Base-by-base conservation (phyloP, 75 land plant genomes). In the Cryptomeria japonica region DNA sequence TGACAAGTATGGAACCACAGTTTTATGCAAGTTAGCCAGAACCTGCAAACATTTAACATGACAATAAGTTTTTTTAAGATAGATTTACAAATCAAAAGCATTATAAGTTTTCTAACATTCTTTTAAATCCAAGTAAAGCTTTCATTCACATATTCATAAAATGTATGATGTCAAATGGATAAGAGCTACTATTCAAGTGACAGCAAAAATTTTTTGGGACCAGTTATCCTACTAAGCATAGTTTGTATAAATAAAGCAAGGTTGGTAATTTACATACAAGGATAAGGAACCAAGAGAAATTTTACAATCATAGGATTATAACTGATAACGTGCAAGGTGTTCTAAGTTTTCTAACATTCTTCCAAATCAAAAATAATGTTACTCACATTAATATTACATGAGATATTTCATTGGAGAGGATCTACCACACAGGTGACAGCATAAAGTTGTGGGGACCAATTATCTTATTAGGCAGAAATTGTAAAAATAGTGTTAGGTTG, bases 1-100 rank as follows among this genome's bases (percentile, higher is more conserved):
- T 80, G 96, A 68, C 83, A 98, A 61, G 85, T 91, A 77, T n/a
- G 99, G 97, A 86, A 98, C 93, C 25, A 98, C 96, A 84, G 87
- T 89, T 89, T 94, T 94, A 88, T 94, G 94, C 58, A 98, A 92
- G 79, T 84, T 89, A 31, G 92, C 94, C 87, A 98, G 93, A 92
- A 94, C 96, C 99, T 98, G 94, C 90, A 88, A 58, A 83, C 47
- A 41, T 39, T 36, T 6, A 86, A 28, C 39, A 46, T 44, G 14
- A 41, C 42, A 22, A 77, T 31, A 79, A 79, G 25, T 22, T 39
- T 10, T 34, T 38, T 79, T 38, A 14, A 39, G 41, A 22, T 38
- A 28, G 25, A 2, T 22, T 51, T 51, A 14, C 13, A 51, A 51
- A 51, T 75, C 37, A 75, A 36, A 76, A 34, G 38, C 79, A 14